Base-by-base conservation (phyloP, 2,329 filamentous ascomycete species). In the Colletotrichum gloeosporioides region DNA sequence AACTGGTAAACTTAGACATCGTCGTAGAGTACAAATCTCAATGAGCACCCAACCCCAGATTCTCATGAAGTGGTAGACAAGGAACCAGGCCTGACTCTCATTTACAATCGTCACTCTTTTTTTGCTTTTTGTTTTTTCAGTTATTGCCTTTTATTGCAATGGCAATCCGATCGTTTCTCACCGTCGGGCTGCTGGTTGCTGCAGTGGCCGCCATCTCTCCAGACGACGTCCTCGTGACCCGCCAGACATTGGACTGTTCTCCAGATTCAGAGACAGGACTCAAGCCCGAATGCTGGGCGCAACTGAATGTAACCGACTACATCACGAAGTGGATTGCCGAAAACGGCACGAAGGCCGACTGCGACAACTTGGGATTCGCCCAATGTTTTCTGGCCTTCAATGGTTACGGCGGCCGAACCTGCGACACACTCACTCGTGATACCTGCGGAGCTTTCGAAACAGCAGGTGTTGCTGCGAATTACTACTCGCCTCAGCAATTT, bases 301-400 rank as follows among this genome's bases (percentile, higher is more conserved):
- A 76, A 22, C 77, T 81, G 10, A 76, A 79, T 6, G 77, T 81
- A 57, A 73, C 78, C 13, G 72, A 74, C 55, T 81, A 80, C 66
- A 81, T 82, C 68, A 79, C 73, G 3, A 77, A 79, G 13, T 81
- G 80, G 80, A 57, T 82, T 10, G 75, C 74, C 3, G 79, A 79
- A 25, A 82, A 81, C 67, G 76, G 79, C 61, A 80, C 79, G 5
- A 77, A 75, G 5, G 80, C 80, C 22, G 77, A 79, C 62, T 82
- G 80, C 63, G 77, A 76, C 8, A 78, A 57, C 10, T 71, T 82
- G 9, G 80, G 80, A 22, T 82, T 82, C 34, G 80, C 80, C 4
- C 80, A 82, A 69, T 81, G 80, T 49, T 82, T 71, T 63, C 70
- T 82, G 32, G 78, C 79, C 39, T 81, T 79, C 73, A 81, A 82